phyloP scores from a whole-genome alignment of 306 rosid genomes.

The Amphicarpaea edgeworthii region DNA sequence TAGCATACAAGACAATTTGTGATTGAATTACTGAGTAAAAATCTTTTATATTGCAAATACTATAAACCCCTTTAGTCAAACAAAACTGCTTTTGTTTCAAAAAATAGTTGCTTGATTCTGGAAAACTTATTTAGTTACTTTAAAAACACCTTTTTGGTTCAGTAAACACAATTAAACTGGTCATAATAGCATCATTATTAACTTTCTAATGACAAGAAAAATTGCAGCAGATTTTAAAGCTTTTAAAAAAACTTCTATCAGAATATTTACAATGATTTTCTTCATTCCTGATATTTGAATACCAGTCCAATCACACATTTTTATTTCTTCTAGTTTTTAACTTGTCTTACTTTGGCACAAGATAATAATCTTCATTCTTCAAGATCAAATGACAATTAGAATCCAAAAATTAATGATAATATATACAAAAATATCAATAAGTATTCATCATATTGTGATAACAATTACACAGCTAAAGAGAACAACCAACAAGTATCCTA shows the following conservation, averaged over 20 bases:
- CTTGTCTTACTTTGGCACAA: neutral
- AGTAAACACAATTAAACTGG: conserved; percentile 2
- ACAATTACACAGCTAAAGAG: conserved; percentile 48
- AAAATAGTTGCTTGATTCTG: neutral
- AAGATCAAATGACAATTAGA: conserved; percentile 18
- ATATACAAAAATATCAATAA: conserved; percentile 49
- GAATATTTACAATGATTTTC: neutral
- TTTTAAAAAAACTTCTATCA: conserved; percentile 10
- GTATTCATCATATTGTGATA: conserved; percentile 41
- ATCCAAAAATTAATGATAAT: conserved; percentile 22
- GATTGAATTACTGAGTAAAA: neutral
- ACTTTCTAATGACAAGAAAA: conserved; percentile 4
- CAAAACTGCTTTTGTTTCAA: neutral
- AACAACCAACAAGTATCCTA: conserved; percentile 54
- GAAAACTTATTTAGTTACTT: neutral
- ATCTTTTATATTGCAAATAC: too few relatives aligned
- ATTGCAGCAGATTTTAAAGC: neutral
- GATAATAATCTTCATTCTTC: neutral
- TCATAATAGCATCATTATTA: neutral
- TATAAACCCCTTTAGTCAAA: too few relatives aligned
- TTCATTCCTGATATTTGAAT: conserved; percentile 10
- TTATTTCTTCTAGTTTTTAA: conserved; percentile 11
- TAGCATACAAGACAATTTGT: neutral
- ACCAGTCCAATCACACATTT: neutral
- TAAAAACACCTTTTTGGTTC: neutral